Conservation (phyloP, 768 basidiomycete genomes). For the Strobilomyces echinocephalus region DNA sequence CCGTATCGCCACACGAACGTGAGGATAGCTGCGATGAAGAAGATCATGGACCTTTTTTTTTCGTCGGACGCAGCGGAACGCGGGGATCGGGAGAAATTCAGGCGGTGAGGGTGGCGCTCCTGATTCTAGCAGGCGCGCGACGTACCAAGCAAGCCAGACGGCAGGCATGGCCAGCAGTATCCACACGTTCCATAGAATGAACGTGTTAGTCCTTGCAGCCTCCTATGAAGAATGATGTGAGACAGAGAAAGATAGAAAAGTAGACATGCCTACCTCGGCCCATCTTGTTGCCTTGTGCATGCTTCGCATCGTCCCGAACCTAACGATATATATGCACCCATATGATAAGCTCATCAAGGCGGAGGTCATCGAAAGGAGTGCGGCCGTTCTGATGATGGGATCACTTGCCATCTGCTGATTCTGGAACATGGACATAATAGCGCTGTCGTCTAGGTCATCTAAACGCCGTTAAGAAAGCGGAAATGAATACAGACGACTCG, state of each 20-base stretch:
- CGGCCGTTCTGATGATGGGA: constrained; percentile 57
- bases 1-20: constrained; percentile 66
- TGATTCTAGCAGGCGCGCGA: constrained; percentile 1
- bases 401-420: constrained; percentile 46
- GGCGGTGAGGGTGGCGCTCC: not conserved
- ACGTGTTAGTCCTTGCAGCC: constrained; percentile 45
- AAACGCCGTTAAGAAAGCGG: not conserved
- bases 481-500: constrained; percentile 36
- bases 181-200: constrained; percentile 64
- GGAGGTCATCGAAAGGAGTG: constrained; percentile 60
- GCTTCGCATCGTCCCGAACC: constrained; percentile 67
- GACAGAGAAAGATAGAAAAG: not conserved
- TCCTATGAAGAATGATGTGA: constrained; percentile 39
- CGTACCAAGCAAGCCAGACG: constrained; percentile 66
- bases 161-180: constrained; percentile 62
- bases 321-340: constrained; percentile 69
- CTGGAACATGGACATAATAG: constrained; percentile 69
- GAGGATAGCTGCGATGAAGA: constrained; percentile 59
- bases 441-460: constrained; percentile 34
- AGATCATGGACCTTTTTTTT: constrained; percentile 56
- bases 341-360: constrained; percentile 68
- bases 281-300: constrained; percentile 69
- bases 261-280: constrained; percentile 51
- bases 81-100: too few relatives aligned
- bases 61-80: not conserved